Evolutionary conservation across 352 stramenopile species (phyloP), one percentile per base, ranked within the genome.

Genomic region (Phytophthora kernoviae): DNA sequence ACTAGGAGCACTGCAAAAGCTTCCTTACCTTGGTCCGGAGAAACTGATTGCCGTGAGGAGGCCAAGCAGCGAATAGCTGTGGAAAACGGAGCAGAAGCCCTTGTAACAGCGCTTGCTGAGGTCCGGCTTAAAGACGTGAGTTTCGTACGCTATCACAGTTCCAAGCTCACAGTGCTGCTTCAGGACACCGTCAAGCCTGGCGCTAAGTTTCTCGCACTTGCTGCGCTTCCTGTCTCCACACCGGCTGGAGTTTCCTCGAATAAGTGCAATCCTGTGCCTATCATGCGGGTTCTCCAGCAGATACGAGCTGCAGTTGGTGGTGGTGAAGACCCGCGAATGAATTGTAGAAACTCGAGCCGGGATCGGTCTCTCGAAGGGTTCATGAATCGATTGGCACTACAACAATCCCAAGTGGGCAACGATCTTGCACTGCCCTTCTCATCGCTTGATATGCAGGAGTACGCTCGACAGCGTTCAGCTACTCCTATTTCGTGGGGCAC

Each of bases 91-190:
- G 53, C 84, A 2, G 60, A 81, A 21, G 73, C 81, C n/a, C 54
- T 93, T 0, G 65, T 84, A 1, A 82, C 70, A 11, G 75, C 77
- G 7, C 62, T 93, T 1, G 70, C 70, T 2, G 79, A 90, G 9
- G 76, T 88, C 14, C 77, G 84, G 1, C 41, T 80, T 10, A 72
- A 77, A 44, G 67, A 78, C 42, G 58, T 68, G n/a, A 45, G 75
- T 20, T 90, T 88, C 39, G 79, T 93, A 10, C 79, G 84, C 9
- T 93, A 91, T 49, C 81, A 93, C 64, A 79, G 77, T 54, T 91
- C 84, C 48, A 91, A 93, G 52, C 79, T 93, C 45, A 93, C 84
- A 1, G 76, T 91, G 21, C 53, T 93, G 24, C 68, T 93, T 26
- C 84, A 93, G 58, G 84, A 93, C 39, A 91, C 81, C 5, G 50